phyloP scores from a whole-genome alignment of 306 rosid genomes.

The Prunus dulcis region DNA sequence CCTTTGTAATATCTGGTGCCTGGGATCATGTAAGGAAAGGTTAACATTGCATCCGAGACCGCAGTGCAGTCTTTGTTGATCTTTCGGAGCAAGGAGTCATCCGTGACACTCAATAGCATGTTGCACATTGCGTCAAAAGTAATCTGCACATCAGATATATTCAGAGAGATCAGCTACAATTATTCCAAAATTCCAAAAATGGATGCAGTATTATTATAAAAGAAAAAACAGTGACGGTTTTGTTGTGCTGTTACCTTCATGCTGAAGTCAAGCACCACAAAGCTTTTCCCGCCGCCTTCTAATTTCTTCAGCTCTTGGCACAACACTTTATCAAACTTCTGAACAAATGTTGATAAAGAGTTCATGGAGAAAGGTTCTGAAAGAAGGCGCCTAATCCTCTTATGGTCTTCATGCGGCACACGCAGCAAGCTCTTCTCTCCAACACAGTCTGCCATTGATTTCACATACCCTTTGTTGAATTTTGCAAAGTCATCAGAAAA shows the following conservation, averaged over 20 bases:
- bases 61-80: conserved; percentile 51
- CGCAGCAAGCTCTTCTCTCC: conserved; percentile 62
- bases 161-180: conserved; percentile 15
- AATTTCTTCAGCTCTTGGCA: conserved; percentile 45
- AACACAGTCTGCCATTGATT: conserved; percentile 70
- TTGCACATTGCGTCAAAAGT: conserved; percentile 69
- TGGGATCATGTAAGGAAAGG: conserved; percentile 61
- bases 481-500: conserved; percentile 55
- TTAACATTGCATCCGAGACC: conserved; percentile 53
- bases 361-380: conserved; percentile 65
- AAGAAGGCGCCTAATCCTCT: conserved; percentile 66
- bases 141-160: conserved; percentile 33
- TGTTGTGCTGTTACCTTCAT: conserved; percentile 43
- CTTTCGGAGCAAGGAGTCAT: conserved; percentile 44
- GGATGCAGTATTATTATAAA: not conserved
- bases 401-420: conserved; percentile 53
- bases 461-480: conserved; percentile 70
- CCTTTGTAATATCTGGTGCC: conserved; percentile 72
- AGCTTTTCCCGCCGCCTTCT: conserved; percentile 46
- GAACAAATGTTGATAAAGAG: conserved; percentile 49
- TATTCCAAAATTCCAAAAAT: not conserved
- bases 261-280: conserved; percentile 46
- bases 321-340: conserved; percentile 52
- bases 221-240: too few relatives aligned
- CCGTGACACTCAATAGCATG: conserved; percentile 63